Evolutionary conservation across 2,329 filamentous ascomycete species (phyloP).

Genomic region (Chaetothyriales sp.): DNA sequence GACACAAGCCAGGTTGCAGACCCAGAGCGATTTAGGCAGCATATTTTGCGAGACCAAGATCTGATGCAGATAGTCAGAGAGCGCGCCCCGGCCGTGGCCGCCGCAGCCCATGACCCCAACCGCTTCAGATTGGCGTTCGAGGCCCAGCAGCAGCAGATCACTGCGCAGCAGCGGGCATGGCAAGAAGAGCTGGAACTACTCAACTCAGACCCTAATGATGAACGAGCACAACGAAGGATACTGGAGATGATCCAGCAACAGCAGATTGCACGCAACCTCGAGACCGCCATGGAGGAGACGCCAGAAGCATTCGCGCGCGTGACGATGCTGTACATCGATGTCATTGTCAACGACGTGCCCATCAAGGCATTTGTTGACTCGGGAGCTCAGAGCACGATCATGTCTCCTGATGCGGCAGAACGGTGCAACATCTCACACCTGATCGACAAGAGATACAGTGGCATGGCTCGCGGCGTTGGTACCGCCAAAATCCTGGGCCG

Average conservation of each 20-base stretch:
- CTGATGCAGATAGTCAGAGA: constrained; percentile 55
- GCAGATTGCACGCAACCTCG: constrained; percentile 82
- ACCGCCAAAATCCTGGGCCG: constrained; percentile 89
- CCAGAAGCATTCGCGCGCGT: constrained; percentile 89
- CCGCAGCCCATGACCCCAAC: constrained; percentile 57
- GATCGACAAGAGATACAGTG: constrained; percentile 80
- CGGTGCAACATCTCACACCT: constrained; percentile 91
- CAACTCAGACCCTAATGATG: constrained; percentile 87
- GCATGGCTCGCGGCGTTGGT: constrained; percentile 82
- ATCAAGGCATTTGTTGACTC: constrained; percentile 96
- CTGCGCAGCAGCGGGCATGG: constrained; percentile 44
- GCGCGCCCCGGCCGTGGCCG: constrained; percentile 61
- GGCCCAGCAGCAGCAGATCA: constrained; percentile 53
- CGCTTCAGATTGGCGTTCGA: constrained; percentile 61
- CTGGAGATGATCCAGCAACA: constrained; percentile 96
- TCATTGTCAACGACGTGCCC: constrained; percentile 81
- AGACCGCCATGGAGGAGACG: constrained; percentile 93
- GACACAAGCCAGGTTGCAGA: constrained; percentile 29
- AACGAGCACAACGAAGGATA: constrained; percentile 79
- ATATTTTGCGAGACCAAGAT: constrained; percentile 63
- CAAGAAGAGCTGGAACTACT: constrained; percentile 75
- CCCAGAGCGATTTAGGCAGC: constrained; percentile 66
- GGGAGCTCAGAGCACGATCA: constrained; percentile 93
- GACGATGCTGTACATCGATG: constrained; percentile 90
- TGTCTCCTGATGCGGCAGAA: constrained; percentile 87